Evolutionary conservation across 805 yeast species (phyloP), one percentile per base, ranked within the genome.

Genomic region (Candida dajiaensis): DNA sequence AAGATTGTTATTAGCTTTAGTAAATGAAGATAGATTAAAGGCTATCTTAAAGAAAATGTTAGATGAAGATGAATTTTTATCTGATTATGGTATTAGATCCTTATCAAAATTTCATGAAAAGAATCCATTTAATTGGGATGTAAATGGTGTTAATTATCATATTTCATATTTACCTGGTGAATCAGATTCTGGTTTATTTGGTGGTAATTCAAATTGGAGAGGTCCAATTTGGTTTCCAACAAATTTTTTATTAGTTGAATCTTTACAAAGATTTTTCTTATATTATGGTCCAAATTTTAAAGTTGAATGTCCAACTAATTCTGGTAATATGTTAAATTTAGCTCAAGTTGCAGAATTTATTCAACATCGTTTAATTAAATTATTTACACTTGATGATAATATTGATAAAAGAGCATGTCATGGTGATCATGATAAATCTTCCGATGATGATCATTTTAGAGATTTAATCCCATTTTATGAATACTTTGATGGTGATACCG

Each of bases 151-250:
- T 54, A 70, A 74, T 36, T 89, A 82, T 65, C 69, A 72, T 40
- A 90, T 88, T 28, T 76, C 77, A 49, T 88, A 89, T 65, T 75
- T 88, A 45, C 84, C 95, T 6, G 96, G 95, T 26, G 96, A 88
- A 61, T 85, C 95, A 25, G 92, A 88, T 61, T 83, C 95, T 6
- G 96, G 96, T 6, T 78, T 90, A 78, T 89, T 89, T 74, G 97
- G 97, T 43, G 97, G 97, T 49, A 89, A 89, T 64, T 89, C 96
- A 20, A 89, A 89, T 67, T 89, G 97, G 97, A 77, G 97, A 65
- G 97, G 97, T 3, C 97, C 97, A 15, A 89, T 89, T 55, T 89
- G 97, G 97, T 89, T 89, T 73, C 96, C 97, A 19, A 87, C 87
- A 12, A 89, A 85, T 59, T 89, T 89, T 65, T 70, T 89, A 50